Conservation (phyloP, 495 filamentous ascomycete species). For the Cercophora newfieldiana region DNA sequence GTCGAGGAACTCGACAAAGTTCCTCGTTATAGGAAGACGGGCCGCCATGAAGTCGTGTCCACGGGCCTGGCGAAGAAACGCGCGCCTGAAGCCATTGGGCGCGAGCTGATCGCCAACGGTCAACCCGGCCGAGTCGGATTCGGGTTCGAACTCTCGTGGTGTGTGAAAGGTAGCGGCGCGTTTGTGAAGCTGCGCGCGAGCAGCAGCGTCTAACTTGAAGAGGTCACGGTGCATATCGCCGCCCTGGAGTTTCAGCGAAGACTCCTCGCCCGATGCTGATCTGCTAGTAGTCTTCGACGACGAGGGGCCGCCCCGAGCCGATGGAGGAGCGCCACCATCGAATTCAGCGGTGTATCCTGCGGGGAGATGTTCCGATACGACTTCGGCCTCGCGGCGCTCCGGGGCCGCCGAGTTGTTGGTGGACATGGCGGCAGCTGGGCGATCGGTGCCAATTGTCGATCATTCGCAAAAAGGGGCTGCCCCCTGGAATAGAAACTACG, state of each 20-base stretch:
- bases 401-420: neutral
- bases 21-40: conserved; percentile 54
- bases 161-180: conserved; percentile 61
- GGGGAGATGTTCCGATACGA: conserved; percentile 47
- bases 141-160: conserved; percentile 31
- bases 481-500: neutral
- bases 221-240: conserved; percentile 69
- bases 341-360: conserved; percentile 49
- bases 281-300: conserved; percentile 36
- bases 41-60: conserved; percentile 42
- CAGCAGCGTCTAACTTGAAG: conserved; percentile 61
- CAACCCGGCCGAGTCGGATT: conserved; percentile 27
- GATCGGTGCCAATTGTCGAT: neutral
- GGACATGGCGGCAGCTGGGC: conserved; percentile 4
- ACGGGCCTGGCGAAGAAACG: conserved; percentile 55
- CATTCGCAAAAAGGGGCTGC: neutral
- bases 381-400: conserved; percentile 16
- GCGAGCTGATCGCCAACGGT: conserved; percentile 53
- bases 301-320: conserved; percentile 2
- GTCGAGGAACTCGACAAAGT: conserved; percentile 69
- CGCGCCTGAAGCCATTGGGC: conserved; percentile 63
- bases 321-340: conserved; percentile 16
- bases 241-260: conserved; percentile 63
- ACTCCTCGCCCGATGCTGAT: conserved; percentile 45
- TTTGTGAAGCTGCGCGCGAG: conserved; percentile 47